Percentiles rank a stretch among this genome's conserved stretches.
phyloP scores from a whole-genome alignment of 345 rosid genomes.

The Bruguiera gymnorhiza region DNA sequence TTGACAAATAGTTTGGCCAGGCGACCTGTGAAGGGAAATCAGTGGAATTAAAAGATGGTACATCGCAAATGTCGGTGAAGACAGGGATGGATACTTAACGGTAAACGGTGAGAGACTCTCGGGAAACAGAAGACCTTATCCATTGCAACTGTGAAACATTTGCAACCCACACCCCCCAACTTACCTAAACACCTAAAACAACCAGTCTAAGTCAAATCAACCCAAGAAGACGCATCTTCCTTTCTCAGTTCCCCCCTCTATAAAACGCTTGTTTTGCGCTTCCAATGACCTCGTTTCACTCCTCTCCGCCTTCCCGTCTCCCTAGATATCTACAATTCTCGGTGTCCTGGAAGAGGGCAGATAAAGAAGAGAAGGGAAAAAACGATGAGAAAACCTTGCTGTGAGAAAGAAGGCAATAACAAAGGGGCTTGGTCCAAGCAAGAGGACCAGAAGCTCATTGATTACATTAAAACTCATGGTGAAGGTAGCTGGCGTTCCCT shows the following conservation, averaged over 20 bases:
- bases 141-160: background rate
- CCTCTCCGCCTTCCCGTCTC: background rate
- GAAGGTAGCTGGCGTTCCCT: constrained; percentile 45
- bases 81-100: constrained; percentile 10
- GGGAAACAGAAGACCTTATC: background rate
- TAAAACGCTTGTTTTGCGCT: background rate
- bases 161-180: background rate
- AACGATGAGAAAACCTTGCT: constrained; percentile 24
- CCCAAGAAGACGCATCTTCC: background rate
- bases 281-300: background rate
- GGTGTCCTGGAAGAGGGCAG: background rate
- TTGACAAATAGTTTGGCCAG: background rate
- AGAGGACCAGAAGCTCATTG: constrained; percentile 40
- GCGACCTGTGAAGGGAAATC: background rate
- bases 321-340: background rate
- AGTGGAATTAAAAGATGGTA: background rate
- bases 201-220: constrained; percentile 21
- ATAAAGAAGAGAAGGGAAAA: background rate
- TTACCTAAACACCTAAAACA: constrained; percentile 16
- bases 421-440: constrained; percentile 51
- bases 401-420: constrained; percentile 21
- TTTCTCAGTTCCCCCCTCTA: constrained; percentile 4
- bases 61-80: background rate
- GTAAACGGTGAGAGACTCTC: background rate
- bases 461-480: constrained; percentile 35